These are phyloP conservation scores for Saraca asoca DNA, from an alignment of 331 rosid genomes.

Conservation along the genomic window DNA sequence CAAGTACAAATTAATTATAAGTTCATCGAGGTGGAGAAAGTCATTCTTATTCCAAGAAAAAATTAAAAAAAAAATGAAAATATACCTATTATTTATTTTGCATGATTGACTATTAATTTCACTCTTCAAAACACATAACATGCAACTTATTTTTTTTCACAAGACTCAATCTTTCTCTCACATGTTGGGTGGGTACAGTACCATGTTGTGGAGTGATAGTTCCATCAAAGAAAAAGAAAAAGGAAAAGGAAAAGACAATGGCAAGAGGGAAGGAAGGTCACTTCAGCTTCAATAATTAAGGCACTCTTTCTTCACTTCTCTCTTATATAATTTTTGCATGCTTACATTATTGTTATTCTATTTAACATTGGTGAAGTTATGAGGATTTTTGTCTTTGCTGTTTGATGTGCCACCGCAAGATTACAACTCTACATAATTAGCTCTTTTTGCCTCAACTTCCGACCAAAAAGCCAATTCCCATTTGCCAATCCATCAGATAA, in stretches of 20 bases:
- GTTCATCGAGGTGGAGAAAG: no score
- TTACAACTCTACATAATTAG: conserved; percentile 20
- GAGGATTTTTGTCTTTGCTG: conserved; percentile 44
- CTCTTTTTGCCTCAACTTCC: conserved; percentile 41
- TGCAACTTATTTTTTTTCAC: conserved; percentile 23
- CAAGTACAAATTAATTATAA: no score
- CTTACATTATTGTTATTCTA: neutral
- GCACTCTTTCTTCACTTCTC: conserved; percentile 8
- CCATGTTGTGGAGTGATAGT: conserved; percentile 23
- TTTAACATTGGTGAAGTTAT: conserved; percentile 2
- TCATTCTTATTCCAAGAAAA: no score
- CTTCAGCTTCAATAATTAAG: conserved; percentile 49
- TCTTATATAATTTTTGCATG: conserved; percentile 25
- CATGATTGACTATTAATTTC: conserved; percentile 26
- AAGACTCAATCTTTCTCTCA: conserved; percentile 32
- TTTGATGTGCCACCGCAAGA: conserved; percentile 46
- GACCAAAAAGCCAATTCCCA: conserved; percentile 47
- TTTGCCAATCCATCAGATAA: conserved; percentile 44
- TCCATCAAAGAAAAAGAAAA: conserved; percentile 39
- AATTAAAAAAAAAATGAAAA: neutral
- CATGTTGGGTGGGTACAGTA: conserved; percentile 34
- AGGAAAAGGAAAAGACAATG: conserved; percentile 33
- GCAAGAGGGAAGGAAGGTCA: conserved; percentile 48
- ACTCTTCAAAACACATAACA: conserved; percentile 30
- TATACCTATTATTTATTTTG: neutral